A percentile compares a stretch with the other conserved stretches of the same genome.
Conservation (phyloP, 257 asterid species). For the Salvia hispanica region DNA sequence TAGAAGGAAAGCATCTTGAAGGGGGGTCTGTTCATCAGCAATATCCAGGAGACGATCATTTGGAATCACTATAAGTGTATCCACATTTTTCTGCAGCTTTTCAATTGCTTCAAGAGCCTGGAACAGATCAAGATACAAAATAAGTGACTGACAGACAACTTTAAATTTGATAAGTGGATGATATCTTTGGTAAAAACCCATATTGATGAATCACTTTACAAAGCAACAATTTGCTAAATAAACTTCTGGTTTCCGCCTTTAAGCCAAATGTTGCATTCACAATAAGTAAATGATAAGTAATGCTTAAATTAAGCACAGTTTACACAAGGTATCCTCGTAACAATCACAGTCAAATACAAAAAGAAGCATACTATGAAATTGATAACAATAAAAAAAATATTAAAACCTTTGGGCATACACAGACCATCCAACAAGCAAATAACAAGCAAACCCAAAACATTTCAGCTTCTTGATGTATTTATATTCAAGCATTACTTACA, state of each 20-base stretch:
- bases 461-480: neutral
- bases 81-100: constrained; percentile 93
- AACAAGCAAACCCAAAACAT: neutral
- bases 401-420: neutral
- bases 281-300: neutral
- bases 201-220: constrained; percentile 11
- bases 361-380: neutral
- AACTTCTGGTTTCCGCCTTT: neutral
- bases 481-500: constrained; percentile 5
- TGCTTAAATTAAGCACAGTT: neutral
- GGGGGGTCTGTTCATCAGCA: constrained; percentile 78
- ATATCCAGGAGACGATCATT: constrained; percentile 92
- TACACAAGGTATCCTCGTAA: neutral
- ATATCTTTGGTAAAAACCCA: neutral
- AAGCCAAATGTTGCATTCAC: constrained; percentile 19
- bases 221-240: neutral
- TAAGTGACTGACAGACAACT: constrained; percentile 8
- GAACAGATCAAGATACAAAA: constrained; percentile 29
- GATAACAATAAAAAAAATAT: neutral
- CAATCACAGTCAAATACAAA: neutral
- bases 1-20: constrained; percentile 93
- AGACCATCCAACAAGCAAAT: neutral
- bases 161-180: constrained; percentile 13
- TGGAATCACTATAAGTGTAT: constrained; percentile 94
- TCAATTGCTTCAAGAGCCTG: constrained; percentile 98